These are phyloP conservation scores for Zymoseptoria brevis DNA, from an alignment of 2,329 filamentous ascomycete genomes.

Conservation along the genomic window DNA sequence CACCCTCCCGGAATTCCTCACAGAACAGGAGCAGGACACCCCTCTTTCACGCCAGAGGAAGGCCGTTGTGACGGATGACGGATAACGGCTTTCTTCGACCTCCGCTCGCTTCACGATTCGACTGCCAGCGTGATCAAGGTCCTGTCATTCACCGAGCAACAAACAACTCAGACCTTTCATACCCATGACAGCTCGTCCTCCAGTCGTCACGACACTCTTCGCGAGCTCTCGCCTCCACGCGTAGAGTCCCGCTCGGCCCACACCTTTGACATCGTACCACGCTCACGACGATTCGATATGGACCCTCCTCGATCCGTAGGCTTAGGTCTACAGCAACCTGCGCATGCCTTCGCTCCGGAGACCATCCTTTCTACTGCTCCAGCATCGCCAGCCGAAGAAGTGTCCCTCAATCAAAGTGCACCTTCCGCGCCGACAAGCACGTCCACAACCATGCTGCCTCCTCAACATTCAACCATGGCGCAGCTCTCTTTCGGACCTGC, in stretches of 20 bases:
- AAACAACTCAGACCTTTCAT: background rate
- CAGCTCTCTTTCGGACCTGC: constrained; percentile 56
- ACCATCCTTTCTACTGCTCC: constrained; percentile 27
- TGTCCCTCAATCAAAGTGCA: constrained; percentile 6
- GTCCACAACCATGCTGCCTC: constrained; percentile 17
- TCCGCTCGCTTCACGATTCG: background rate
- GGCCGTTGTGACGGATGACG: background rate
- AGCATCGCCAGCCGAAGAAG: constrained; percentile 24
- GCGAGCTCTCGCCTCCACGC: background rate
- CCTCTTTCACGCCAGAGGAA: background rate
- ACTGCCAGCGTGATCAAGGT: background rate
- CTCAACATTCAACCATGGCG: constrained; percentile 40
- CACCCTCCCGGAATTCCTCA: background rate
- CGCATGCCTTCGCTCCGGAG: background rate
- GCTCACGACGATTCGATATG: background rate
- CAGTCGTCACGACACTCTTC: background rate
- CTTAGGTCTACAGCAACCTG: background rate
- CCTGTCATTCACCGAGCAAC: background rate
- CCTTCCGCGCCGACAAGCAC: constrained; percentile 12
- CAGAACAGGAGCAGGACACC: background rate
- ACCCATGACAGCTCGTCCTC: background rate
- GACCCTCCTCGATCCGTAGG: background rate
- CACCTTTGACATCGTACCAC: background rate
- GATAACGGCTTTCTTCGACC: background rate
- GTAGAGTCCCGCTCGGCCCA: background rate